These are phyloP conservation scores for Trametes villosa DNA, from an alignment of 768 basidiomycete genomes.

Conservation along the genomic window DNA sequence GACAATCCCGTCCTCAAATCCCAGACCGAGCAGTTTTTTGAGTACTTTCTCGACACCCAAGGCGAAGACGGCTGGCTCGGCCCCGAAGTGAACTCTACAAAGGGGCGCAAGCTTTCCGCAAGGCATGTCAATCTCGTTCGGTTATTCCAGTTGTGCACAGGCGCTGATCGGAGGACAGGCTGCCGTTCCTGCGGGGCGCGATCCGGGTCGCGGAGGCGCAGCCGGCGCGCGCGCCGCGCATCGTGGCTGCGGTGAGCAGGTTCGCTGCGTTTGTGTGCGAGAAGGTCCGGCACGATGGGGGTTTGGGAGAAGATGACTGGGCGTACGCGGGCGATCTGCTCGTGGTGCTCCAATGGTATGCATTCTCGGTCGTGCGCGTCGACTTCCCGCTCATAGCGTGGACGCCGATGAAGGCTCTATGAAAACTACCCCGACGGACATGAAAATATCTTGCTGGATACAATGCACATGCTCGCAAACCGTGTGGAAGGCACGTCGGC, in stretches of 20 bases:
- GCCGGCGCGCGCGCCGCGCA: background rate
- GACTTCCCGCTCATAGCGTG: background rate
- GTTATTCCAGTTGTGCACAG: background rate
- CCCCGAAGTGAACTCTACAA: background rate
- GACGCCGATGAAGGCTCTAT: background rate
- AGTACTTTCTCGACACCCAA: background rate
- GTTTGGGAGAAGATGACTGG: background rate
- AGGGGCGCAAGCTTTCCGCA: background rate
- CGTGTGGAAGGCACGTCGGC: too few species aligned
- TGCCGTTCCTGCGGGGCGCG: background rate
- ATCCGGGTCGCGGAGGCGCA: background rate
- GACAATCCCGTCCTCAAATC: background rate
- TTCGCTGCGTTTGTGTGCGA: background rate
- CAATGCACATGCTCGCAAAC: background rate
- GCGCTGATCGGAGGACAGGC: background rate
- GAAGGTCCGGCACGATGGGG: background rate
- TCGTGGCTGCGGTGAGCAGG: background rate
- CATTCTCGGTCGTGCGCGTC: too few species aligned
- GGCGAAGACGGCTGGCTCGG: background rate
- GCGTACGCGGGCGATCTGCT: background rate
- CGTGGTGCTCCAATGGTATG: background rate
- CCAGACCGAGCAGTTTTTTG: background rate
- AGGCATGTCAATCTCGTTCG: background rate
- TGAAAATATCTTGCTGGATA: background rate
- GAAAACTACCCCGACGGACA: background rate